Percentiles rank a stretch among this genome's conserved stretches.
phyloP scores from a whole-genome alignment of 202 grass and related monocot genomes.

The Saccharum hybrid region DNA sequence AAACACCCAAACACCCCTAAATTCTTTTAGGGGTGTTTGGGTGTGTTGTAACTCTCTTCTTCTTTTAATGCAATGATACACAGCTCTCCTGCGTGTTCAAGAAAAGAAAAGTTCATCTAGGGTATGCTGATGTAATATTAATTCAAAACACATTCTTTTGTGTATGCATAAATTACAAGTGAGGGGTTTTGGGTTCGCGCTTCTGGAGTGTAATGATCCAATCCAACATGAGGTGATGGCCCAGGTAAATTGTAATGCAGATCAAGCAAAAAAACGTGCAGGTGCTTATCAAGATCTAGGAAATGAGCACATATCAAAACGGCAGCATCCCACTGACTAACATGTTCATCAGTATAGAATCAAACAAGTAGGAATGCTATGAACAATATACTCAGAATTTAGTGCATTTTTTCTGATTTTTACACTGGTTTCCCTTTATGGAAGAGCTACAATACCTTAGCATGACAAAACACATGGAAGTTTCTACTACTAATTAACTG shows the following conservation, averaged over 20 bases:
- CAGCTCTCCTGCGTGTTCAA: neutral
- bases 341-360: neutral
- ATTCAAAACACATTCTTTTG: neutral
- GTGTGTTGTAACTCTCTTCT: neutral
- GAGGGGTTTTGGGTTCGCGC: neutral
- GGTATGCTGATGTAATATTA: constrained; percentile 16
- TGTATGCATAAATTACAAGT: neutral
- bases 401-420: constrained; percentile 20
- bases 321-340: neutral
- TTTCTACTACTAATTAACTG: constrained; percentile 28
- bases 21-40: no score
- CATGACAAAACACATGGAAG: neutral
- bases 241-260: constrained; percentile 10
- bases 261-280: constrained; percentile 35
- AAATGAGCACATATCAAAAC: constrained; percentile 30
- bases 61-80: neutral
- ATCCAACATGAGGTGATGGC: constrained; percentile 4
- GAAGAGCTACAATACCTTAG: constrained; percentile 9
- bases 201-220: neutral
- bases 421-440: constrained; percentile 7
- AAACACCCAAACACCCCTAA: neutral
- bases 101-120: neutral
- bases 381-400: constrained; percentile 23
- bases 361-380: neutral
- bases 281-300: neutral